Evolutionary conservation across 306 rosid genomes (phyloP), one percentile per base, ranked within the genome.

Genomic region (Lathyrus oleraceus): DNA sequence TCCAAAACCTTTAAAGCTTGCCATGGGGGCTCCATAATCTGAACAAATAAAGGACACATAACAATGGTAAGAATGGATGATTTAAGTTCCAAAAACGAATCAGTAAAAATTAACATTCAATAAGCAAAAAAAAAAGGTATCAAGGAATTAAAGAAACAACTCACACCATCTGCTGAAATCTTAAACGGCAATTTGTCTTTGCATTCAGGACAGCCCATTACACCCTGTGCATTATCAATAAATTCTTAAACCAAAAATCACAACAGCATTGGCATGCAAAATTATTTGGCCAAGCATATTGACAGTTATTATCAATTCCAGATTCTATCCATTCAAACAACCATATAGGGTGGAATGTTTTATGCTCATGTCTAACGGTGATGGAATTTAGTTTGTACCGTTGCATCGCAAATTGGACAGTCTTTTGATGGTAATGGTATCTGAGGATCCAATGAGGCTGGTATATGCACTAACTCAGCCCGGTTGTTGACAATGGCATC

Each of bases 11-110:
- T 88, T 84, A 81, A 81, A 67, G 97, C 97, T 81, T 77, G 72
- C 99, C 97, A 88, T 5, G 97, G 99, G 65, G 97, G 97, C 79
- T 91, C 99, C 92, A 90, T 90, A 70, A 94, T 94, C 99, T 94
- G 88, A 80, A 79, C 52, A 77, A 36, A 74, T 61, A 69, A 54
- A 76, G 39, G 75, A 16, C 20, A 23, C 20, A 54, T 68, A 63
- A 80, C 66, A 56, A 64, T 16, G 23, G 51, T 23, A 79, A 60
- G 21, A 74, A 30, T 17, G 25, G 66, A 38, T 67, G 58, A 78
- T 36, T 38, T 32, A 73, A 25, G 40, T 53, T 39, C 13, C 21
- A 67, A 61, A 16, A 30, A 70, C 66, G 44, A 75, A 45, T 39
- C 7, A 10, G 48, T 44, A 28, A 36, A 72, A 74, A 52, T 35